phyloP scores from a whole-genome alignment of 495 filamentous ascomycete species.

The Lepidopterella palustris region DNA sequence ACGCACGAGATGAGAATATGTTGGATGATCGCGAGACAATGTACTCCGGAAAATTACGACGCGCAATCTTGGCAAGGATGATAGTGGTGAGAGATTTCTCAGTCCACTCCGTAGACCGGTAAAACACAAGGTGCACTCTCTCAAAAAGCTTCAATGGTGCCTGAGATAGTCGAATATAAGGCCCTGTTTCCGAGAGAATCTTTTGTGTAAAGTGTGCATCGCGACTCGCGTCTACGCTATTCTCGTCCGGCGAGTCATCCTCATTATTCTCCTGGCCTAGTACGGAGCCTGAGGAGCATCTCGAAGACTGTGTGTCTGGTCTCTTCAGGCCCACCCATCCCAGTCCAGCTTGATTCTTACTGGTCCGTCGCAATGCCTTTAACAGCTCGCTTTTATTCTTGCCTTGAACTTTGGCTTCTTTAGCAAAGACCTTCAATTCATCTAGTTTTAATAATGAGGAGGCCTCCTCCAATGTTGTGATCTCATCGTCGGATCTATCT shows the following conservation, averaged over 20 bases:
- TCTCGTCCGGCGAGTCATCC: constrained; percentile 30
- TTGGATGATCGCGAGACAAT: constrained; percentile 84
- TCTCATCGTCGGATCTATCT: constrained; percentile 62
- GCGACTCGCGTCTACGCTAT: constrained; percentile 34
- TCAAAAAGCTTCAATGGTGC: constrained; percentile 80
- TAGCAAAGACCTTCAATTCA: constrained; percentile 78
- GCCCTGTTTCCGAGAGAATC: constrained; percentile 72
- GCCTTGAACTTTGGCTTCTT: constrained; percentile 78
- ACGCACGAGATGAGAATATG: constrained; percentile 70
- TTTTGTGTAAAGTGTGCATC: constrained; percentile 62
- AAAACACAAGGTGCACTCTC: constrained; percentile 90
- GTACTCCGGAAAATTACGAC: constrained; percentile 82
- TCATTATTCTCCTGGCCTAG: constrained; percentile 10
- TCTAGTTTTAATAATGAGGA: constrained; percentile 73
- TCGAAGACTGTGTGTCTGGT: constrained; percentile 24
- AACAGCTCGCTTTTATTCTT: constrained; percentile 84
- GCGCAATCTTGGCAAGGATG: constrained; percentile 82
- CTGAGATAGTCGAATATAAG: constrained; percentile 72
- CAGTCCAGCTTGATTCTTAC: constrained; percentile 65
- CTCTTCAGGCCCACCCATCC: constrained; percentile 31
- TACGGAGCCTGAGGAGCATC: constrained; percentile 20
- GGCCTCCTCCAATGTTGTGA: constrained; percentile 78
- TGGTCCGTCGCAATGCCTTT: constrained; percentile 60
- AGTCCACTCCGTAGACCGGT: constrained; percentile 93
- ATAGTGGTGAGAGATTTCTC: constrained; percentile 95